phyloP scores from a whole-genome alignment of 805 yeast genomes.

The Teunomyces kruisii region DNA sequence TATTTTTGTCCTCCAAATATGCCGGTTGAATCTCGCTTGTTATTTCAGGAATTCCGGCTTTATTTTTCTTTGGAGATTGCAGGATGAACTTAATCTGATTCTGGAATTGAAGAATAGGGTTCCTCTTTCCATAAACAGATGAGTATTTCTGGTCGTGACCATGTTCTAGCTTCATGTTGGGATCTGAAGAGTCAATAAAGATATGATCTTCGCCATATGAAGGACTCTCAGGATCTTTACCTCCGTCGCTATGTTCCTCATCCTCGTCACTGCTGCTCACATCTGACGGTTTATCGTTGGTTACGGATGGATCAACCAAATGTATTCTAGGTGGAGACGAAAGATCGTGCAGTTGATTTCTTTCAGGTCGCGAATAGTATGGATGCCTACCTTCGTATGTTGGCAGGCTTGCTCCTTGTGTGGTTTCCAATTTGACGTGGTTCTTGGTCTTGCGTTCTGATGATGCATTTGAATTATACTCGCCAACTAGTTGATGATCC shows the following conservation, averaged over 20 bases:
- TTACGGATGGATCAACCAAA: constrained; percentile 4
- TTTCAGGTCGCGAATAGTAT: not conserved
- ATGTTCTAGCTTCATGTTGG: not conserved
- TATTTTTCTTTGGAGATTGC: constrained; percentile 8
- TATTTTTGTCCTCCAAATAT: constrained; percentile 9
- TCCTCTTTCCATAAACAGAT: not conserved
- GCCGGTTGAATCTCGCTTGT: not conserved
- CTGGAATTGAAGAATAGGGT: constrained; percentile 5
- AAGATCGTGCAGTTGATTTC: no score
- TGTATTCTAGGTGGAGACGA: not conserved
- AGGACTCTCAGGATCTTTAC: not conserved
- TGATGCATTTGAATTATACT: not conserved
- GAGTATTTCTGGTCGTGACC: not conserved
- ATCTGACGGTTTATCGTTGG: constrained; percentile 14
- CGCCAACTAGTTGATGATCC: no score
- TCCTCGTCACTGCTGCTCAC: constrained; percentile 15
- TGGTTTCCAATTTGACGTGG: not conserved
- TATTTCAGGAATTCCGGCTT: not conserved
- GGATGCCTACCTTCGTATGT: not conserved
- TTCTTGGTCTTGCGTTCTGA: not conserved
- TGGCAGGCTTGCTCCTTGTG: not conserved
- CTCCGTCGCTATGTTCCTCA: constrained; percentile 4
- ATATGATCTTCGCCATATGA: not conserved
- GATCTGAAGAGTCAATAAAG: not conserved
- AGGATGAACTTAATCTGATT: constrained; percentile 9